phyloP scores from a whole-genome alignment of 2,329 filamentous ascomycete genomes.

The Aspergillus sp. region DNA sequence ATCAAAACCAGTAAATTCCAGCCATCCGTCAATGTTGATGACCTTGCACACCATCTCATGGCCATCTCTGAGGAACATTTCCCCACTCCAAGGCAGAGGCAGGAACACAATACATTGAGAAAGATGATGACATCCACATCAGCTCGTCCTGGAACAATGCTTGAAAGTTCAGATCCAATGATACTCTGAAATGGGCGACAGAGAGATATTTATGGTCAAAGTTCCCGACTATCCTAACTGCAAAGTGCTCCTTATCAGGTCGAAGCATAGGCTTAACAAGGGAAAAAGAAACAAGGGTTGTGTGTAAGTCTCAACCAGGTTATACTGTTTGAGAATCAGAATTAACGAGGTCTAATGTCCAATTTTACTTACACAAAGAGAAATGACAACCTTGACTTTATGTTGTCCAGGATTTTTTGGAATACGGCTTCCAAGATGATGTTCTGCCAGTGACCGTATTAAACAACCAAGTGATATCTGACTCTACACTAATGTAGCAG shows the following conservation, averaged over 20 bases:
- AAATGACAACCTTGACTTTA: too few species aligned
- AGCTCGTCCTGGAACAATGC: neutral
- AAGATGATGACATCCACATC: neutral
- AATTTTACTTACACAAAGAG: too few species aligned
- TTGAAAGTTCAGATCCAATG: neutral
- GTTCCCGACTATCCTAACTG: neutral
- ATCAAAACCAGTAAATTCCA: neutral
- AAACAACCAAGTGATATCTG: too few species aligned
- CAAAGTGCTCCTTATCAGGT: neutral
- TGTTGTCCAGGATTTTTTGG: too few species aligned
- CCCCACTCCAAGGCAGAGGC: neutral
- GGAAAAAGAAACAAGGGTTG: neutral
- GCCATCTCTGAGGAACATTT: neutral
- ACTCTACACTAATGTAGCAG: too few species aligned
- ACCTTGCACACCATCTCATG: neutral
- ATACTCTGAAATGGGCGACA: neutral
- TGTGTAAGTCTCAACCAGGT: too few species aligned
- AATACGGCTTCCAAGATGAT: too few species aligned
- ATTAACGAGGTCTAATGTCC: too few species aligned
- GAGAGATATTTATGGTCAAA: neutral
- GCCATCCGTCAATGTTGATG: neutral
- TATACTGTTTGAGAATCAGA: too few species aligned
- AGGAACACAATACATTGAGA: neutral
- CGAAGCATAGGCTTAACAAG: too few species aligned
- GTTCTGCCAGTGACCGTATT: too few species aligned